phyloP scores from a whole-genome alignment of 306 rosid species.

The Pyrus communis region DNA sequence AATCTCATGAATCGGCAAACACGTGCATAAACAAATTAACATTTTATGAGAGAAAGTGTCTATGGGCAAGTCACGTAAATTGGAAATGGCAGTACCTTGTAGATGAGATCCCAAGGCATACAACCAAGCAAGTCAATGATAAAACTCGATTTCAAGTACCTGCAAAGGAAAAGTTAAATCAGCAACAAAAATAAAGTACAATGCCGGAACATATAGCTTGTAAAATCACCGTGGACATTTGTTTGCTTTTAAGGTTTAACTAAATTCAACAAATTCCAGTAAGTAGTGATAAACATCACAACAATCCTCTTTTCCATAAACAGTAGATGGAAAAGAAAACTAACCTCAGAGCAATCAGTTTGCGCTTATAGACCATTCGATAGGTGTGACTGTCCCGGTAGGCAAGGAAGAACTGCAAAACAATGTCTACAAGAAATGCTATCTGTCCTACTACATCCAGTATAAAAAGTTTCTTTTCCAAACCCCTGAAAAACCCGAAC shows the following conservation, averaged over 20 bases:
- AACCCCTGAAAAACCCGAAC: slow-evolving; percentile 85
- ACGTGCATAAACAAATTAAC: neutral
- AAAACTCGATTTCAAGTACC: slow-evolving; percentile 73
- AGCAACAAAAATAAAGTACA: neutral
- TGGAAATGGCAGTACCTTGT: slow-evolving; percentile 49
- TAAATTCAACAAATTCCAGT: neutral
- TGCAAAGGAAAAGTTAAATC: slow-evolving; percentile 15
- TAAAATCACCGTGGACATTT: neutral
- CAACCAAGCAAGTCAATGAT: slow-evolving; percentile 75
- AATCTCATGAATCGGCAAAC: neutral
- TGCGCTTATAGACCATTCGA: slow-evolving; percentile 61
- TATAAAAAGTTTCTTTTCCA: slow-evolving; percentile 53
- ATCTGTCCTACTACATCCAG: slow-evolving; percentile 77
- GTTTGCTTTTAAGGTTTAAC: neutral
- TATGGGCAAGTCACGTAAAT: neutral
- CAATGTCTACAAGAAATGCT: slow-evolving; percentile 74
- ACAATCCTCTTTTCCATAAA: neutral
- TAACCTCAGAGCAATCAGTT: slow-evolving; percentile 71
- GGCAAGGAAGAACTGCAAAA: slow-evolving; percentile 69
- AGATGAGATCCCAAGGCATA: slow-evolving; percentile 92
- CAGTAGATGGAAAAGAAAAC: neutral
- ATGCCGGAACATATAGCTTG: neutral
- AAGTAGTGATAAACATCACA: neutral
- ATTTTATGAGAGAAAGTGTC: neutral
- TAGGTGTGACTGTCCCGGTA: slow-evolving; percentile 73